A percentile compares a stretch with the other conserved stretches of the same genome.
Conservation (phyloP, 768 basidiomycete genomes). For the Pholiota molesta region DNA sequence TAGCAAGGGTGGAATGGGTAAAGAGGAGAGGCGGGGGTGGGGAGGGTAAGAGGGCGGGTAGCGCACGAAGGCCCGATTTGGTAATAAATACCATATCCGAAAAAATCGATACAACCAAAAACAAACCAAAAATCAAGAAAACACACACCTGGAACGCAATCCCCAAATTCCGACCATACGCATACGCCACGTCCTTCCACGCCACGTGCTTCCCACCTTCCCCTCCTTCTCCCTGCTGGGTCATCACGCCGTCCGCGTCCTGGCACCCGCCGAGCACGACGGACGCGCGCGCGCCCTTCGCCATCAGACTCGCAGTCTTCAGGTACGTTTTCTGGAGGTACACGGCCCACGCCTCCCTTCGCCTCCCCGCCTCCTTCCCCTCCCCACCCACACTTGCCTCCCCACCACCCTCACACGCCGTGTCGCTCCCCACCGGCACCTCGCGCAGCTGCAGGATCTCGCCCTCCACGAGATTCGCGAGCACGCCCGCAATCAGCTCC, state of each 20-base stretch:
- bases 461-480: slow-evolving; percentile 91
- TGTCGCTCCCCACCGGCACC: slow-evolving; percentile 37
- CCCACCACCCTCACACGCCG: slow-evolving; percentile 21
- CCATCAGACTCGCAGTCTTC: slow-evolving; percentile 93
- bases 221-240: background rate
- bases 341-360: slow-evolving; percentile 61
- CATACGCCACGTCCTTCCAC: slow-evolving; percentile 95
- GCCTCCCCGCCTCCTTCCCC: slow-evolving; percentile 20
- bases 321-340: slow-evolving; percentile 95
- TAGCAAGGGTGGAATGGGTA: background rate
- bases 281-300: slow-evolving; percentile 85
- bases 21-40: too few relatives aligned
- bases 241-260: slow-evolving; percentile 59
- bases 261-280: slow-evolving; percentile 86
- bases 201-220: slow-evolving; percentile 25
- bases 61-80: too few relatives aligned
- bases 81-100: background rate
- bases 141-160: slow-evolving; percentile 87
- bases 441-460: slow-evolving; percentile 86
- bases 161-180: slow-evolving; percentile 90
- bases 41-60: too few relatives aligned
- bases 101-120: background rate
- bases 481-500: slow-evolving; percentile 83
- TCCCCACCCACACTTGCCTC: slow-evolving; percentile 25
- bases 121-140: background rate